Base-by-base conservation (phyloP, 1,284 basidiomycete species). In the Takashimella koratensis region DNA sequence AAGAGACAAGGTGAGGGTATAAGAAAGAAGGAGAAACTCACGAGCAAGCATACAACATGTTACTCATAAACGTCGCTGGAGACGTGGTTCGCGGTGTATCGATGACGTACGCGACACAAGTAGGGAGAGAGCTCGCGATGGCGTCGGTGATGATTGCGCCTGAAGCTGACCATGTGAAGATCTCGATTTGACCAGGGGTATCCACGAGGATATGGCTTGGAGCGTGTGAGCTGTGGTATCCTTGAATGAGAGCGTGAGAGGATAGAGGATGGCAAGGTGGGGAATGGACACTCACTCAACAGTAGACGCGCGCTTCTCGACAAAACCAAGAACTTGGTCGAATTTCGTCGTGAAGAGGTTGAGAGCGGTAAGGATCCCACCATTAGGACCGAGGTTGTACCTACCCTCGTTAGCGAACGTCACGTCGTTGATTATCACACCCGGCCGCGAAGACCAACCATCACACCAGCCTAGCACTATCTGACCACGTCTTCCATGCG, bases 21-120 rank as follows among this genome's bases (percentile, higher is more conserved):
- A 21, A 27, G 5, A 10, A 20, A 3, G 11, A 5, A 4, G 16
- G 3, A n/a, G 45, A 12, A 43, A 76, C 84, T 61, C 57, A 87
- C 88, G 89, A 92, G 82, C 96, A 99, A 0, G 96, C 96, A 69
- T 98, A 98, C 47, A 99, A 82, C 96, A 99, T 99, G 76, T 99
- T 99, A 50, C 88, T 92, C 96, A 98, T 99, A 76, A 99, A 99
- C 0, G 96, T 99, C 5, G 95, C 92, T 0, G 96, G 96, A 0
- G 93, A 86, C 0, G 87, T 87, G 10, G 93, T 95, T 54, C 96
- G 83, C 16, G 96, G 95, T 2, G 96, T 98, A 76, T 99, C 96
- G 67, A 99, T 92, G 56, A 99, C 84, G 73, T 98, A 99, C 11
- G 94, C 96, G 39, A 99, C 86, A 22, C 94, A 90, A 0, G 95